Evolutionary conservation across 2,329 filamentous ascomycete genomes (phyloP).

Genomic region (Aspergillus oerlinghausenensis): DNA sequence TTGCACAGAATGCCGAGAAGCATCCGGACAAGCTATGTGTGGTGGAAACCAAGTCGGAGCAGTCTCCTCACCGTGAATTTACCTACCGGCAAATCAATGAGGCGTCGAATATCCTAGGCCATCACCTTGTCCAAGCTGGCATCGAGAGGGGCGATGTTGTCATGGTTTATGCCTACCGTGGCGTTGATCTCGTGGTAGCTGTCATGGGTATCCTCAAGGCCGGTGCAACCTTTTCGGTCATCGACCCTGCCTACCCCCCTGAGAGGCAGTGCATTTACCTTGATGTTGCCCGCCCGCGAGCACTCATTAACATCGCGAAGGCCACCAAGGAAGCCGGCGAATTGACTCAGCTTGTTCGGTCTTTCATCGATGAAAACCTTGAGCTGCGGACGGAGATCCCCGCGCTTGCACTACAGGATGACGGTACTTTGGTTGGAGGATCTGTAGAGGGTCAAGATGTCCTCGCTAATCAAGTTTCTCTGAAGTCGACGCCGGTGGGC

Average conservation of each 20-base stretch:
- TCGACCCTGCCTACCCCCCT: conserved; percentile 80
- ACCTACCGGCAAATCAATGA: conserved; percentile 85
- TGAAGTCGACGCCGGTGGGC: conserved; percentile 57
- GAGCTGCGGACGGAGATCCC: conserved; percentile 70
- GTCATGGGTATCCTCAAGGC: conserved; percentile 71
- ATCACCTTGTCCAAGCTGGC: conserved; percentile 71
- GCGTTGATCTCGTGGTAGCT: conserved; percentile 70
- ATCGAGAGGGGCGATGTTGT: conserved; percentile 78
- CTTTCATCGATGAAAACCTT: conserved; percentile 69
- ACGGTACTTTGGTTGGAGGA: conserved; percentile 70
- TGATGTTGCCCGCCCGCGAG: conserved; percentile 70
- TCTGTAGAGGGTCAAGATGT: conserved; percentile 61
- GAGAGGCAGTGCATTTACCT: conserved; percentile 78
- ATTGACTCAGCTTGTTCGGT: conserved; percentile 55
- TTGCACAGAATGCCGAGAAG: conserved; percentile 50
- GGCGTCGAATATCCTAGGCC: conserved; percentile 72
- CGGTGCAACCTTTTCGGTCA: conserved; percentile 55
- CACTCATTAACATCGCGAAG: conserved; percentile 68
- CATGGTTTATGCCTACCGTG: conserved; percentile 84
- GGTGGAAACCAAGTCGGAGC: conserved; percentile 55
- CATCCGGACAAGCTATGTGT: conserved; percentile 67
- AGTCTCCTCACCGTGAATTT: conserved; percentile 60
- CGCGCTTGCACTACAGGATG: conserved; percentile 64
- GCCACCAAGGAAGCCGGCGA: conserved; percentile 65
- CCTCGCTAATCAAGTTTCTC: conserved; percentile 51